A percentile compares a stretch with the other conserved stretches of the same genome.
Conservation (phyloP, 176 grass and related monocot species). For the Ampelocalamus luodianensis region DNA sequence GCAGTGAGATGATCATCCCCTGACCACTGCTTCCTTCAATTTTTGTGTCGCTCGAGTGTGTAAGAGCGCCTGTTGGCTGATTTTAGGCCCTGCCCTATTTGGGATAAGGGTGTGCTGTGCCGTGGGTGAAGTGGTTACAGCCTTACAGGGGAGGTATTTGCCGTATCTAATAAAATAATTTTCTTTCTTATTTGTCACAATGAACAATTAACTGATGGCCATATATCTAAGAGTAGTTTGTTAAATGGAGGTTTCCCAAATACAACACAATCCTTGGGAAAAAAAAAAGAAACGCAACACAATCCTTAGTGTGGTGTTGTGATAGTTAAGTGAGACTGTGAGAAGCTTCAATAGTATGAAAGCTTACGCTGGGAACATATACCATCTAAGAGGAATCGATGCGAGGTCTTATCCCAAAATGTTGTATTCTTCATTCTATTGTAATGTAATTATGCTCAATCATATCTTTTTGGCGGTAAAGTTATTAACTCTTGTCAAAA, state of each 20-base stretch:
- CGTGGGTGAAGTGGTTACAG: not conserved
- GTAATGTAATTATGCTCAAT: not conserved
- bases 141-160: not conserved
- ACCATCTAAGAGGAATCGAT: not conserved
- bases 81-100: not conserved
- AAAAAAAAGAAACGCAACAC: not conserved
- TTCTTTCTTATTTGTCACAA: not conserved
- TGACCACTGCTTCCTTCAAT: not conserved
- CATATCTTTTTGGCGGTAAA: slow-evolving; percentile 9
- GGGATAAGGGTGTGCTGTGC: not conserved
- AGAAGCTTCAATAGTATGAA: not conserved
- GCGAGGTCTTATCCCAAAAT: not conserved
- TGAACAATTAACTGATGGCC: not conserved
- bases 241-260: not conserved
- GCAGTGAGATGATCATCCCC: slow-evolving; percentile 51
- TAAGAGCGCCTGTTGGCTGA: not conserved
- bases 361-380: not conserved
- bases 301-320: not conserved
- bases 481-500: not conserved
- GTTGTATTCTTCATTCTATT: not conserved
- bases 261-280: not conserved
- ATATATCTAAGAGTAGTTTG: not conserved
- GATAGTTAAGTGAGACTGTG: not conserved
- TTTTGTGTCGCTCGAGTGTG: not conserved
- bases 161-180: not conserved